Evolutionary conservation across 139 green algal species (phyloP).

Genomic region (Coelastrella sp.): DNA sequence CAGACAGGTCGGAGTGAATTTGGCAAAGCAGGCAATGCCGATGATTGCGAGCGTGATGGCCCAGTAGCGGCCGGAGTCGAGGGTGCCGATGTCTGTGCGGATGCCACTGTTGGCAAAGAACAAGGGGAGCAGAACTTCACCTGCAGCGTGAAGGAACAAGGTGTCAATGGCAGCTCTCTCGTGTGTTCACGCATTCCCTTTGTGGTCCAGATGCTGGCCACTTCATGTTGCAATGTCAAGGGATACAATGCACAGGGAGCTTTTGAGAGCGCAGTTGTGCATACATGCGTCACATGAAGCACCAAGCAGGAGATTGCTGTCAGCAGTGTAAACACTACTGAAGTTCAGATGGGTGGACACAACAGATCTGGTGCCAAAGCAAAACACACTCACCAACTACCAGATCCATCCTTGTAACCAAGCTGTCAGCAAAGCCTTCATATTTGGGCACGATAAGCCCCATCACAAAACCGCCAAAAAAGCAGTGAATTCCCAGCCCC

Average conservation of each 20-base stretch:
- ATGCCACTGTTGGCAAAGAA: slow-evolving; percentile 55
- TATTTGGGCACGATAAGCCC: slow-evolving; percentile 63
- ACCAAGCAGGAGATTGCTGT: too few relatives aligned
- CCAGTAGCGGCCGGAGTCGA: slow-evolving; percentile 43
- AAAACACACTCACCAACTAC: slow-evolving; percentile 12
- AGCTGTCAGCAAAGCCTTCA: slow-evolving; percentile 40
- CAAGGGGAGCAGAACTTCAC: slow-evolving; percentile 48
- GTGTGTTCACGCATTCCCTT: too few relatives aligned
- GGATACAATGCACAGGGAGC: too few relatives aligned
- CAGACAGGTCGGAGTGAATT: slow-evolving; percentile 46
- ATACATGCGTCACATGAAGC: too few relatives aligned
- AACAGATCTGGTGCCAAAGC: not conserved
- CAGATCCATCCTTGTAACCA: slow-evolving; percentile 62
- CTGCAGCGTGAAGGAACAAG: slow-evolving; percentile 17
- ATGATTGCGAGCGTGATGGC: slow-evolving; percentile 52
- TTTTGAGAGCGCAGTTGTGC: too few relatives aligned
- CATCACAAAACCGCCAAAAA: slow-evolving; percentile 69
- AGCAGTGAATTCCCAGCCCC: slow-evolving; percentile 63
- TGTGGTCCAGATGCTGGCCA: too few relatives aligned
- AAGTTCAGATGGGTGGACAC: too few relatives aligned
- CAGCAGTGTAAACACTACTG: too few relatives aligned
- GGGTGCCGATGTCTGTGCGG: slow-evolving; percentile 48
- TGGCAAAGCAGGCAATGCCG: slow-evolving; percentile 41
- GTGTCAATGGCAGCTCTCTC: not conserved
- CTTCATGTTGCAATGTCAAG: too few relatives aligned